phyloP scores from a whole-genome alignment of 2,329 filamentous ascomycete species.

The Graphiopsis chlorocephala region DNA sequence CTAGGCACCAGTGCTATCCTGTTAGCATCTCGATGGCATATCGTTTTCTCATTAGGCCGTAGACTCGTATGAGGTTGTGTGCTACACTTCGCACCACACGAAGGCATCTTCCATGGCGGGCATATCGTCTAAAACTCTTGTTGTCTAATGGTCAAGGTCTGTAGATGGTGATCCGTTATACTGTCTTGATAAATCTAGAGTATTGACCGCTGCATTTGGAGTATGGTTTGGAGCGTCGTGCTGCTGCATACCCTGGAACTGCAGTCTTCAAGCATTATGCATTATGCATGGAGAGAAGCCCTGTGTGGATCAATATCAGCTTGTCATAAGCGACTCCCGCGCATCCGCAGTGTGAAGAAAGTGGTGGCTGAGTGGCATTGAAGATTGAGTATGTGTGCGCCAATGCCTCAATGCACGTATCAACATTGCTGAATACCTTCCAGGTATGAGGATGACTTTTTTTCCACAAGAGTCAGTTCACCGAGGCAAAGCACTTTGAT shows the following conservation, averaged over 20 bases:
- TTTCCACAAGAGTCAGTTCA: neutral
- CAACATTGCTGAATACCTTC: too few relatives aligned
- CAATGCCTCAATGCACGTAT: too few relatives aligned
- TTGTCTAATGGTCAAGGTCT: neutral
- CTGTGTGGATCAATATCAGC: neutral
- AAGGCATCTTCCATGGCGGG: neutral
- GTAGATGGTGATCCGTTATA: neutral
- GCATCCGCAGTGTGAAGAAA: neutral
- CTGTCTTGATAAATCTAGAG: too few relatives aligned
- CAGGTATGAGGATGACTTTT: too few relatives aligned
- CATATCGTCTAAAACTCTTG: neutral
- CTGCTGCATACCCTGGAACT: neutral
- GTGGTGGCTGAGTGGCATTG: neutral
- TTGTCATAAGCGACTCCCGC: neutral
- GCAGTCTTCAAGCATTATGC: neutral
- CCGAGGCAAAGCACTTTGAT: neutral
- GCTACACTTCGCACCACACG: too few relatives aligned
- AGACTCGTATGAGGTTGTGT: too few relatives aligned
- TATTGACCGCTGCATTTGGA: neutral
- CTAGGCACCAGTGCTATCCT: too few relatives aligned
- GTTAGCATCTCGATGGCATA: too few relatives aligned
- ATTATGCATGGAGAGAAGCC: neutral
- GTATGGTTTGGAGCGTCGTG: neutral
- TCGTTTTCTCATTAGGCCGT: too few relatives aligned
- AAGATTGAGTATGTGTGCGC: neutral